Evolutionary conservation across 78 protist species (phyloP), one percentile per base, ranked within the genome.

Genomic region (Planoprotostelium fungivorum): DNA sequence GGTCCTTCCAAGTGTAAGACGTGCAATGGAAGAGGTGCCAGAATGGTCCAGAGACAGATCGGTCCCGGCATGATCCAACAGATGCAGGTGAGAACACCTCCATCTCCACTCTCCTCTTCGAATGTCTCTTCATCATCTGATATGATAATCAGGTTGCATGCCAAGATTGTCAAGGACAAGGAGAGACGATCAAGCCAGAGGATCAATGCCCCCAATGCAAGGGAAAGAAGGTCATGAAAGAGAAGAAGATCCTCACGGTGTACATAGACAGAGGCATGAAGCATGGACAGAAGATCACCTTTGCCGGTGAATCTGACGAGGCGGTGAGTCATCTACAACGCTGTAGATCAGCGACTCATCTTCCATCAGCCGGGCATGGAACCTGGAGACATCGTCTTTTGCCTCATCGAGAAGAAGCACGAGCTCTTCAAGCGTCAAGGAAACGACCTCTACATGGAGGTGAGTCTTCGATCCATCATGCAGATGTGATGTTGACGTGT

Each of bases 301-400:
- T 98, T 89, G 31, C 88, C 1, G 99, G 97, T 16, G 99, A 99
- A 94, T 98, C 97, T 84, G 98, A 97, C 85, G 94, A 92, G 63
- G 37, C 63, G 38, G 91, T 89, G 93, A 90, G 83, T 63, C 96
- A 86, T 36, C 83, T 9, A 1, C 25, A 37, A 86, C 0, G 35
- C 31, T n/a, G 36, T 23, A 86, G n/a, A 63, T 10, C 31, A 73
- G 5, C 73, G 31, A 25, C 73, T 51, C 5, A 51, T 25, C 31
- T 51, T 51, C 16, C 16, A 16, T 34, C n/a, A 90, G 86, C 98
- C 99, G 1, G 98, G 94, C 83, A 34, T 93, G 37, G 73, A 34
- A 34, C 96, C 99, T 35, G 99, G 99, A 35, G 99, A 98, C 90
- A 94, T 99, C 37, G 93, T 98, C 37, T 89, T 99, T 36, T 89